These are phyloP conservation scores for Penicillium steckii DNA, from an alignment of 495 filamentous ascomycete species.

Conservation along the genomic window DNA sequence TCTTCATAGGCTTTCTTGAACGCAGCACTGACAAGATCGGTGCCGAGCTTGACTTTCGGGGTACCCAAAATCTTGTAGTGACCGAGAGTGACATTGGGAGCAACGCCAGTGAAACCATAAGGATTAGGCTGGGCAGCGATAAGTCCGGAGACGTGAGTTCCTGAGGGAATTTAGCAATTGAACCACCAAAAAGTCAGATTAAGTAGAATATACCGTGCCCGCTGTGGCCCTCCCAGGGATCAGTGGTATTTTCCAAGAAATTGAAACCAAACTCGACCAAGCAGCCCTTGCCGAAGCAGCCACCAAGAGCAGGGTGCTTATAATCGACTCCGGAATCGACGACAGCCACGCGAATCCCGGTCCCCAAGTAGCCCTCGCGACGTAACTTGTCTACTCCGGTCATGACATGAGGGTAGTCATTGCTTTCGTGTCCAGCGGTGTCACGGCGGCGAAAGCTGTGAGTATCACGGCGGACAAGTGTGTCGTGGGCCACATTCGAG, in stretches of 20 bases:
- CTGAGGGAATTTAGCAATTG: slow-evolving; percentile 30
- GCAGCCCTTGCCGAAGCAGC: slow-evolving; percentile 54
- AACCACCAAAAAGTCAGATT: neutral
- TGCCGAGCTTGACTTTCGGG: neutral
- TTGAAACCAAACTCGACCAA: slow-evolving; percentile 49
- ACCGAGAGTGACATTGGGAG: slow-evolving; percentile 52
- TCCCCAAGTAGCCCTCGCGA: slow-evolving; percentile 12
- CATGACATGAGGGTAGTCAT: slow-evolving; percentile 18
- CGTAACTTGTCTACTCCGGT: slow-evolving; percentile 25
- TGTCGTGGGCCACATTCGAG: slow-evolving; percentile 1
- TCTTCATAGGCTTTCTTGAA: slow-evolving; percentile 57
- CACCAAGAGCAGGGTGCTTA: slow-evolving; percentile 56
- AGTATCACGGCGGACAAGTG: neutral
- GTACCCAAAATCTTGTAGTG: slow-evolving; percentile 43
- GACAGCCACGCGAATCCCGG: slow-evolving; percentile 14
- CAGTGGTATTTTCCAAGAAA: slow-evolving; percentile 7
- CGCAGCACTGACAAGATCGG: slow-evolving; percentile 21
- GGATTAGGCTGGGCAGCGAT: slow-evolving; percentile 51
- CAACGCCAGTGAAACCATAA: slow-evolving; percentile 53
- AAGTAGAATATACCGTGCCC: slow-evolving; percentile 4
- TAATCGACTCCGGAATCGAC: slow-evolving; percentile 55
- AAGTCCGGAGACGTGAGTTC: slow-evolving; percentile 34
- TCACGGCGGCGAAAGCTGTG: slow-evolving; percentile 4
- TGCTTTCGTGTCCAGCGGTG: neutral
- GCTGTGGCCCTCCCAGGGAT: slow-evolving; percentile 2